Evolutionary conservation across 1,284 basidiomycete species (phyloP).

Genomic region (Entoloma clypeatum): DNA sequence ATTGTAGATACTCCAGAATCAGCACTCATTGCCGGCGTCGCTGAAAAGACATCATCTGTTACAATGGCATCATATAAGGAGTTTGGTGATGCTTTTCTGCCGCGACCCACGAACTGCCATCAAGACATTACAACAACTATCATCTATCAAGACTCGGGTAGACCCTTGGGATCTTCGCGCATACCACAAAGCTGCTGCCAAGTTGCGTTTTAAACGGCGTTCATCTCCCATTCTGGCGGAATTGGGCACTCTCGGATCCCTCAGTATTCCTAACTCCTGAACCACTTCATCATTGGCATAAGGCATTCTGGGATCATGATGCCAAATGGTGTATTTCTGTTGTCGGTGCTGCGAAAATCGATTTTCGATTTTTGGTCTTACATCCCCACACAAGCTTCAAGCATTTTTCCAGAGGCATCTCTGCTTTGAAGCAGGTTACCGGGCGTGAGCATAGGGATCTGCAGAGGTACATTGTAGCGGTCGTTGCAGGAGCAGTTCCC

Average conservation of each 20-base stretch:
- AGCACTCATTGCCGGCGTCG: conserved; percentile 22
- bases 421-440: conserved; percentile 28
- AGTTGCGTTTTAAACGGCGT: no score
- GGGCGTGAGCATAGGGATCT: conserved; percentile 26
- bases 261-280: no score
- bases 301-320: no score
- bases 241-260: no score
- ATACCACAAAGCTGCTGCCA: no score
- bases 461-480: conserved; percentile 24
- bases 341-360: conserved; percentile 23
- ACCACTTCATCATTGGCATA: no score
- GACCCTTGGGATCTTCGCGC: no score
- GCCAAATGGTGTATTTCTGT: no score
- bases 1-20: conserved; percentile 30
- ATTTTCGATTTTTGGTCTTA: conserved; percentile 27
- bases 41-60: conserved; percentile 25
- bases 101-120: no score
- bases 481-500: conserved; percentile 25
- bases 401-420: conserved; percentile 29
- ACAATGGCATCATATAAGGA: conserved; percentile 22
- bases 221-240: no score
- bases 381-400: conserved; percentile 23
- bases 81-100: conserved; percentile 13
- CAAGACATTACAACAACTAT: no score
- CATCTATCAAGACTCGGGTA: no score